Evolutionary conservation across 805 yeast genomes (phyloP), one percentile per base, ranked within the genome.

Genomic region (Wickerhamiella spandovensis): DNA sequence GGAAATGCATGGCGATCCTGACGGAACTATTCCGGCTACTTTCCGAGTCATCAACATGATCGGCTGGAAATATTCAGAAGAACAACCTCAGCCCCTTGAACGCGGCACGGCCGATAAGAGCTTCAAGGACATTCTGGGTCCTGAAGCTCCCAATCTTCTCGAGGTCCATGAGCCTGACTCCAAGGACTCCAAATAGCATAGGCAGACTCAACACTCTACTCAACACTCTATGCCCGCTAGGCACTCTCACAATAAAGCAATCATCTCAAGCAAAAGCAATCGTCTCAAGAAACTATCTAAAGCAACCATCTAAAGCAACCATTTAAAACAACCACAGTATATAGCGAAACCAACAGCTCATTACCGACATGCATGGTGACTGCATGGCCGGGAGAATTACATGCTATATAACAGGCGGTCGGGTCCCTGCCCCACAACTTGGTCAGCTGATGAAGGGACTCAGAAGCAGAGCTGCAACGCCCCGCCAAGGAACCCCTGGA

Each of bases 21-120:
- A 76, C 52, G 68, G 67, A 3, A 68, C 78, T 0, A 62, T 85
- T n/a, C 95, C 95, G 1, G 88, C 86, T 9, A 85, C 95, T 0
- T 86, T 77, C 66, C 69, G 86, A 53, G 76, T 86, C 49, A 77
- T 85, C 23, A 82, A 81, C 62, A 81, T 85, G 87, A 83, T 86
- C 61, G 95, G 95, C 2, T 86, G 95, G 95, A 86, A 84, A 63
- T 79, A 81, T 55, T 75, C 84, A 49, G 76, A 76, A 6, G 61
- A 66, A 47, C 86, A 84, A 61, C 87, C 89, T 2, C 69, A 80
- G 61, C 90, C 95, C 1, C 72, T 84, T 52, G 73, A 73, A 47
- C 70, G 94, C 54, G 95, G 95, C 1, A 60, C 82, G 20, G 92
- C 81, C 1, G 77, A 79, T 59, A 72, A 84, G 41, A 79, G 71